Conservation (phyloP, 192 early-diverging fungal genomes). For the Backusella morwellensis region DNA sequence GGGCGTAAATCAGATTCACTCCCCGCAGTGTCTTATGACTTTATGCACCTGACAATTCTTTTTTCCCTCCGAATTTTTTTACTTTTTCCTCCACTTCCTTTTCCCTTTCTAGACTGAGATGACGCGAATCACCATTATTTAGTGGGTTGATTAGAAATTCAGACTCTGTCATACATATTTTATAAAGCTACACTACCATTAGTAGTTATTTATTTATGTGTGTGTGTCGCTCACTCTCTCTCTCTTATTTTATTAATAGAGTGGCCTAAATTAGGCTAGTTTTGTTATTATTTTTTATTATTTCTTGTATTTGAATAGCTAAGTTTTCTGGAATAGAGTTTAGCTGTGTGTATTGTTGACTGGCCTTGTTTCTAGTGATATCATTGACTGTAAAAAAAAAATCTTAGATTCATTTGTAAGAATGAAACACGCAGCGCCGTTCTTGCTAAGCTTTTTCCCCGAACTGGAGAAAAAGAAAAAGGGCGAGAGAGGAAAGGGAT, state of each 20-base stretch:
- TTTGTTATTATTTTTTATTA: background rate
- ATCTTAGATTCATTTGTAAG: background rate
- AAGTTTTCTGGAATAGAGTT: background rate
- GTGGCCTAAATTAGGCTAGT: background rate
- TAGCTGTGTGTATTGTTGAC: background rate
- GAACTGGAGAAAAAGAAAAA: background rate
- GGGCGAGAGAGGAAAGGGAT: background rate
- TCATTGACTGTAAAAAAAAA: background rate
- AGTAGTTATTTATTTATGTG: background rate
- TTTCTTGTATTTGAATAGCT: background rate
- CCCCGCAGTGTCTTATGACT: background rate
- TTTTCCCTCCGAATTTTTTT: conserved; percentile 1
- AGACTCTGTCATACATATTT: background rate
- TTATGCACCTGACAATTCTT: conserved; percentile 1
- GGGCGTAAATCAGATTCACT: background rate
- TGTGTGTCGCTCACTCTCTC: no score
- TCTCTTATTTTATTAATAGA: background rate
- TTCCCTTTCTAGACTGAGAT: conserved; percentile 1
- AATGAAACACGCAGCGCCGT: background rate
- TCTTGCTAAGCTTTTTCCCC: background rate
- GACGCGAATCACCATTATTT: conserved; percentile 3
- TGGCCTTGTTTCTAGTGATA: background rate
- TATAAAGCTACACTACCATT: background rate
- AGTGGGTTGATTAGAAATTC: background rate
- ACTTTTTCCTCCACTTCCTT: background rate